Evolutionary conservation across 1,284 basidiomycete species (phyloP).

Genomic region (Apiotrichum montevideense): DNA sequence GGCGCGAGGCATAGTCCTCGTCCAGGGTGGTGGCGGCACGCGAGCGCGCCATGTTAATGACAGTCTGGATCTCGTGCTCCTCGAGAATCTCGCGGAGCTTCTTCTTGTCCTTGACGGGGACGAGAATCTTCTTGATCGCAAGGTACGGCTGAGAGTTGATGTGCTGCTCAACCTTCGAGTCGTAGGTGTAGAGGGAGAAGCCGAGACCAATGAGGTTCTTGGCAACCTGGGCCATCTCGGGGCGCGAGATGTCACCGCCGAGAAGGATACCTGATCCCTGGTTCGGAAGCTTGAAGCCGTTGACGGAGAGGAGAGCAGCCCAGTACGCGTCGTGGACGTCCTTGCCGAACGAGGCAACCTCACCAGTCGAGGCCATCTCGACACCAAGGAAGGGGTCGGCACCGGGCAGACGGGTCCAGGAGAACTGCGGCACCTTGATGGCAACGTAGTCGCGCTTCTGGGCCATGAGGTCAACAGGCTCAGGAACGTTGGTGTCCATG

Average conservation of each 20-base stretch:
- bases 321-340: slow-evolving; percentile 96
- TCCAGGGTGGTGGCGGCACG: slow-evolving; percentile 74
- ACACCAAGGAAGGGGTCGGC: slow-evolving; percentile 97
- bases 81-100: slow-evolving; percentile 75
- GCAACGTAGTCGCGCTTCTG: slow-evolving; percentile 86
- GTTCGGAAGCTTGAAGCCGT: slow-evolving; percentile 67
- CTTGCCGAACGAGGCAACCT: slow-evolving; percentile 94
- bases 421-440: slow-evolving; percentile 98
- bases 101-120: slow-evolving; percentile 95
- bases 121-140: slow-evolving; percentile 78
- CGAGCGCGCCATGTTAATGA: slow-evolving; percentile 84
- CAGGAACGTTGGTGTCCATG: slow-evolving; percentile 74
- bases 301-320: slow-evolving; percentile 80
- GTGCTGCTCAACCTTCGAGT: slow-evolving; percentile 82
- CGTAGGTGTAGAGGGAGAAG: slow-evolving; percentile 70
- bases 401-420: slow-evolving; percentile 80
- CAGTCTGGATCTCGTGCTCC: slow-evolving; percentile 90
- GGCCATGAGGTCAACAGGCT: slow-evolving; percentile 89
- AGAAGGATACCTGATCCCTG: slow-evolving; percentile 39
- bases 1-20: slow-evolving; percentile 91
- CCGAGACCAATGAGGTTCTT: slow-evolving; percentile 97
- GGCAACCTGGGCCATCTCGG: slow-evolving; percentile 66
- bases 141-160: slow-evolving; percentile 72
- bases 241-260: slow-evolving; percentile 80
- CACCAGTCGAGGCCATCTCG: slow-evolving; percentile 98